Evolutionary conservation across 306 rosid species (phyloP).

Genomic region (Vachellia collinsii): DNA sequence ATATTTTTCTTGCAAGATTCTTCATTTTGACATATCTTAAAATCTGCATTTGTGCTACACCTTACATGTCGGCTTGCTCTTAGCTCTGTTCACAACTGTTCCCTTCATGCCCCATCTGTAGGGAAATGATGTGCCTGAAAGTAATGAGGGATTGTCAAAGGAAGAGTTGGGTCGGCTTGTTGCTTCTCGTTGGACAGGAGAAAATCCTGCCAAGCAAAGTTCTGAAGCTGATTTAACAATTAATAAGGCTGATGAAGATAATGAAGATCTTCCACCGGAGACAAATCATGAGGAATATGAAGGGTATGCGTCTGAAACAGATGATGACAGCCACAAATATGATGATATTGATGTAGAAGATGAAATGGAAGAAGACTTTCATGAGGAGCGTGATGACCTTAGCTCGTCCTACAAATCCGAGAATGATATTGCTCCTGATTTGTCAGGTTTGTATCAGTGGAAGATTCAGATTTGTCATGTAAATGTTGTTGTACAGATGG

Average conservation of each 20-base stretch:
- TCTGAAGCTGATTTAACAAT: conserved; percentile 48
- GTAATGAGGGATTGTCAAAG: conserved; percentile 75
- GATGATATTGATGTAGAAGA: conserved; percentile 60
- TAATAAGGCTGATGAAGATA: conserved; percentile 51
- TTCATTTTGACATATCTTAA: conserved; percentile 15
- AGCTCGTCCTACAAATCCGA: conserved; percentile 68
- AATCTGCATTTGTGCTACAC: conserved; percentile 19
- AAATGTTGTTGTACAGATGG: conserved; percentile 28
- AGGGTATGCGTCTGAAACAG: conserved; percentile 83
- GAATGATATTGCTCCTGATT: conserved; percentile 58
- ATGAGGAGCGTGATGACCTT: conserved; percentile 60
- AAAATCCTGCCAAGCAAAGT: conserved; percentile 55
- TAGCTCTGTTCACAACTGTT: background rate
- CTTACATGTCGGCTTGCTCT: conserved; percentile 30
- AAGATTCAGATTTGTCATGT: conserved; percentile 31
- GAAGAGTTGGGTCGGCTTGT: conserved; percentile 98
- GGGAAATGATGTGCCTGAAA: conserved; percentile 63
- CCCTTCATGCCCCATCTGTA: conserved; percentile 41
- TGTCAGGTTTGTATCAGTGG: conserved; percentile 64
- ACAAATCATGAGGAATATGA: conserved; percentile 61
- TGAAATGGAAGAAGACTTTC: conserved; percentile 59
- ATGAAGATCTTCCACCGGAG: conserved; percentile 46
- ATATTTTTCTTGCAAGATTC: background rate
- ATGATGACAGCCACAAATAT: conserved; percentile 64
- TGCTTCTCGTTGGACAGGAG: conserved; percentile 99